Evolutionary conservation across 83 land plant genomes (phyloP), one percentile per base, ranked within the genome.

Genomic region (Picea mariana): DNA sequence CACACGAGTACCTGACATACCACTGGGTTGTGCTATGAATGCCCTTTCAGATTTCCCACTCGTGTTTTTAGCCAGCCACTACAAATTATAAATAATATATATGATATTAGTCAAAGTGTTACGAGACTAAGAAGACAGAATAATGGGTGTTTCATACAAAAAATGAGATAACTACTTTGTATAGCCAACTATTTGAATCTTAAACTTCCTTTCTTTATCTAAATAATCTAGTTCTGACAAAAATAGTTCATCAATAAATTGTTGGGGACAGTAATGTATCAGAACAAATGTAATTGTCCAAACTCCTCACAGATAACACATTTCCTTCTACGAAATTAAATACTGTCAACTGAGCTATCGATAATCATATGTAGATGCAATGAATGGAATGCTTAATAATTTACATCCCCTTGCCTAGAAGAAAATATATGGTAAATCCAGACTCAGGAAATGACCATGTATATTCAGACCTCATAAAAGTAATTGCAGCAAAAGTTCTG

Each of bases 61-160:
- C 13, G 85, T 69, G 81, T 86, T 87, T 80, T 83, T 91, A 1
- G 85, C 85, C 59, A 93, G 92, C 95, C 92, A 90, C 95, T 92
- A 83, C 61, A 82, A 67, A 26, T 44, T 79, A 1, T 11, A 69
- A 62, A 26, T 26, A 5, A 81, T 4, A 80, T 16, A 40, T 66
- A 9, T 7, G 9, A 52, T 9, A 59, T 78, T 78, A 72, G 76
- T 42, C 11, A 72, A 18, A 40, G 3, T 20, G n/a, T 34, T 9
- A 1, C 12, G 31, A 17, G 3, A 24, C 4, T 27, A 59, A 2
- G 4, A 34, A 59, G 44, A 9, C 38, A 78, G 23, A 44, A n/a
- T 18, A 1, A 44, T 71, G 3, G 17, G 55, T n/a, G n/a, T 20
- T 42, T 44, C n/a, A 72, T 72, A 72, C 20, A 34, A 7, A 12